phyloP scores from a whole-genome alignment of 2,329 filamentous ascomycete species.

The Apiospora phragmitis region DNA sequence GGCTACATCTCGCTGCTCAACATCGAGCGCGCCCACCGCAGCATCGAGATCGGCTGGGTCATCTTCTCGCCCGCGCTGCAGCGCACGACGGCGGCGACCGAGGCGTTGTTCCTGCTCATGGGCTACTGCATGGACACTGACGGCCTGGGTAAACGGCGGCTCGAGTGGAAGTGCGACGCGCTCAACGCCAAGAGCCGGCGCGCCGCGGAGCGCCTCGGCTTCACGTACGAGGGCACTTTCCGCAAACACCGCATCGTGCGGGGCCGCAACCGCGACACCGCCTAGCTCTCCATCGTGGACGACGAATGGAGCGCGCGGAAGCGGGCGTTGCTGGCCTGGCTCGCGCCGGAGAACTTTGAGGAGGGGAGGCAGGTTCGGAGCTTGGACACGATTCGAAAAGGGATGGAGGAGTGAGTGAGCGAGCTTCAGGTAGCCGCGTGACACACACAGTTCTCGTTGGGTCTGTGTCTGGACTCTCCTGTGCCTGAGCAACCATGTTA shows the following conservation, averaged over 20 bases:
- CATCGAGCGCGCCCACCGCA: constrained; percentile 47
- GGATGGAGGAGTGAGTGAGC: neutral
- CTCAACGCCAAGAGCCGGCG: constrained; percentile 54
- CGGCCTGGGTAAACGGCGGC: constrained; percentile 50
- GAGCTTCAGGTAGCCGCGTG: neutral
- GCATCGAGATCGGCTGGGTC: constrained; percentile 59
- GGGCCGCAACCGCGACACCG: constrained; percentile 57
- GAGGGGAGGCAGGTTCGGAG: constrained; percentile 48
- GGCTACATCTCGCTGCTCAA: constrained; percentile 38
- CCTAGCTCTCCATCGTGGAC: constrained; percentile 60
- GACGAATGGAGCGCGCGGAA: constrained; percentile 56
- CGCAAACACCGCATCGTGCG: constrained; percentile 62
- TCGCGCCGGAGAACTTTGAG: constrained; percentile 55
- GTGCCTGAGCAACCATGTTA: neutral
- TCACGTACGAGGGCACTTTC: constrained; percentile 59
- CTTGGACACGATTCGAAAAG: constrained; percentile 38
- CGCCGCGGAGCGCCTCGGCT: constrained; percentile 59
- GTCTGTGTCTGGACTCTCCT: no score
- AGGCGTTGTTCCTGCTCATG: constrained; percentile 58
- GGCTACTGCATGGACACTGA: constrained; percentile 50
- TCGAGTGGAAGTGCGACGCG: constrained; percentile 66
- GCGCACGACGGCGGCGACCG: constrained; percentile 56
- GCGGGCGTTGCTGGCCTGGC: constrained; percentile 52
- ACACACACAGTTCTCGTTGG: neutral
- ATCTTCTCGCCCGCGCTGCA: constrained; percentile 51